phyloP scores from a whole-genome alignment of 2,329 filamentous ascomycete species.

The Claviceps lovelessii region DNA sequence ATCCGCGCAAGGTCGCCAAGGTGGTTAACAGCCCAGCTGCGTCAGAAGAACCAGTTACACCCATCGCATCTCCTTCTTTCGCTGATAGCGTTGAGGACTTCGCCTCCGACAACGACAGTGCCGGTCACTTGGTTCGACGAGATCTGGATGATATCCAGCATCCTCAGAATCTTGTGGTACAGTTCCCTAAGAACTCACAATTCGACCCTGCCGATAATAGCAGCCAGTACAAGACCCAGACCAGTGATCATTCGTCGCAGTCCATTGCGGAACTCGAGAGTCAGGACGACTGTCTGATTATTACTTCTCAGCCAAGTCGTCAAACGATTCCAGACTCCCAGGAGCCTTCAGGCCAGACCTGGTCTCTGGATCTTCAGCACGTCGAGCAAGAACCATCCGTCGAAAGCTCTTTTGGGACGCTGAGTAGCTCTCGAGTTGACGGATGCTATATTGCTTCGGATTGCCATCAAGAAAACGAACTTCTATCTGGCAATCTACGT shows the following conservation, averaged over 20 bases:
- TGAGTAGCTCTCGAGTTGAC: background rate
- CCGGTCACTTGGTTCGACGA: background rate
- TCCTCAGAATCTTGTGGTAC: conserved; percentile 13
- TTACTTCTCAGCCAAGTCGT: conserved; percentile 20
- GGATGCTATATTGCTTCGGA: background rate
- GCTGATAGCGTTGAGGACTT: conserved; percentile 9
- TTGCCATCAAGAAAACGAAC: background rate
- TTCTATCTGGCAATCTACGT: background rate
- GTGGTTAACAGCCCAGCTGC: conserved; percentile 10
- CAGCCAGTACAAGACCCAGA: conserved; percentile 18
- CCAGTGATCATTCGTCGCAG: conserved; percentile 17
- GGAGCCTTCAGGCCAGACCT: conserved; percentile 17
- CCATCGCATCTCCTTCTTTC: conserved; percentile 15
- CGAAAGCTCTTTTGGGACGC: background rate
- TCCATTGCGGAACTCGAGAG: conserved; percentile 22
- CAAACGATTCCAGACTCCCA: conserved; percentile 31
- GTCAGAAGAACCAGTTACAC: conserved; percentile 18
- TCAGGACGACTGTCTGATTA: conserved; percentile 17
- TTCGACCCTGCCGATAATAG: conserved; percentile 23
- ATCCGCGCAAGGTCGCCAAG: conserved; percentile 11
- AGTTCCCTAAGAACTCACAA: conserved; percentile 16
- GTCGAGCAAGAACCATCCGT: background rate
- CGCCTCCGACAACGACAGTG: conserved; percentile 5
- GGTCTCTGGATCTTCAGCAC: conserved; percentile 6
- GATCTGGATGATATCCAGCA: background rate